These are phyloP conservation scores for Tylopilus plumbeoviolaceoides DNA, from an alignment of 768 basidiomycete species.

Conservation along the genomic window DNA sequence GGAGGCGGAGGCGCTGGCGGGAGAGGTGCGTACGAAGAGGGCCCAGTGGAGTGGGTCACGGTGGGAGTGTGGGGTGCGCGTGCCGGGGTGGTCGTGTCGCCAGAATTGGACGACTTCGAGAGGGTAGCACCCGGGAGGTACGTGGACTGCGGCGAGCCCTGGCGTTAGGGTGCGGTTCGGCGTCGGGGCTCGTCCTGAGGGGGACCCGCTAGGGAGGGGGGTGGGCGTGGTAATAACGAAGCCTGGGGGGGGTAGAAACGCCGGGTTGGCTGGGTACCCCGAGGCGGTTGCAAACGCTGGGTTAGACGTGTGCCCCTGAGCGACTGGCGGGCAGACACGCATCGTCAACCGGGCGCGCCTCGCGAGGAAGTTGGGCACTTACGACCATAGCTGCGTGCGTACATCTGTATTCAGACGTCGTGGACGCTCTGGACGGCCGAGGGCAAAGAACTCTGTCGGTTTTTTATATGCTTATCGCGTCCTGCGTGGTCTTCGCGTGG, in stretches of 20 bases:
- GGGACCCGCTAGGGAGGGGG: not conserved
- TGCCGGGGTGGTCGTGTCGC: constrained; percentile 10
- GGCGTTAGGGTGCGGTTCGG: not conserved
- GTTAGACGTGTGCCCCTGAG: not conserved
- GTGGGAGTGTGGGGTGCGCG: not conserved
- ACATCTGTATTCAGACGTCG: not conserved
- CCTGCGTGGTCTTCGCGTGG: constrained; percentile 4
- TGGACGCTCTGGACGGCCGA: not conserved
- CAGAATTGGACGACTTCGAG: constrained; percentile 31
- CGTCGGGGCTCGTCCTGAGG: not conserved
- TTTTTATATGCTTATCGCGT: constrained; percentile 7
- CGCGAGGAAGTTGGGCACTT: not conserved
- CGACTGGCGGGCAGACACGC: not conserved
- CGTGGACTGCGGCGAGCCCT: constrained; percentile 9
- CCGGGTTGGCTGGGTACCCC: not conserved
- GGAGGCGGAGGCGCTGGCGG: not conserved
- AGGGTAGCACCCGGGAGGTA: constrained; percentile 16
- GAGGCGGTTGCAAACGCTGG: not conserved
- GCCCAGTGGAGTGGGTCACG: constrained; percentile 26
- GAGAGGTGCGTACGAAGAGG: constrained; percentile 25
- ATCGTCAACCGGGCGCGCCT: not conserved
- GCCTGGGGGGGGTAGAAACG: not conserved
- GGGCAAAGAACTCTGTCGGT: not conserved
- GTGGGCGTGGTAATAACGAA: not conserved
- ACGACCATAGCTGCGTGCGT: constrained; percentile 6